Conservation (phyloP, 495 filamentous ascomycete species). For the Melanomma pulvis-pyrius region DNA sequence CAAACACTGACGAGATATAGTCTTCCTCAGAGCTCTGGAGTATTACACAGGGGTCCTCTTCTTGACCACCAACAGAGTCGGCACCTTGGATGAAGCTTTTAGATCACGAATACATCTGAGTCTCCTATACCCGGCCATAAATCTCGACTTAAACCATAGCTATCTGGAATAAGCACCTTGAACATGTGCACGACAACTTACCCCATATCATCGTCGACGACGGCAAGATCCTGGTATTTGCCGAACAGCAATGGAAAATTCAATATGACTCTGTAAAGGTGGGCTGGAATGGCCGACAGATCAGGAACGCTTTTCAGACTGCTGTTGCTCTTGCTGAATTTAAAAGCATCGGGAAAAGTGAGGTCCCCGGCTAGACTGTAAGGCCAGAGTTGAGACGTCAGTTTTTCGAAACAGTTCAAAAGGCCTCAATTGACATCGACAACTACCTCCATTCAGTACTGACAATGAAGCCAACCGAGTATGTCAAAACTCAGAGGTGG, state of each 20-base stretch:
- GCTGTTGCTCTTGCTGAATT: constrained; percentile 12
- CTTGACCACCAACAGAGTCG: constrained; percentile 33
- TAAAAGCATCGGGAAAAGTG: not conserved
- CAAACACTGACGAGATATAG: no score
- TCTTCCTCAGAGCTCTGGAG: constrained; percentile 16
- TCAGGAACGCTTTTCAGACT: constrained; percentile 26
- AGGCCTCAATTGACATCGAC: not conserved
- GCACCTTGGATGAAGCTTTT: constrained; percentile 32
- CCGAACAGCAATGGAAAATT: no score
- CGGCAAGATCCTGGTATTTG: no score
- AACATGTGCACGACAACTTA: no score
- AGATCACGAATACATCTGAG: constrained; percentile 46
- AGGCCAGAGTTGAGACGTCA: not conserved
- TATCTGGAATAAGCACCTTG: no score
- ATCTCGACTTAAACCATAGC: not conserved
- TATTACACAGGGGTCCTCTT: constrained; percentile 35
- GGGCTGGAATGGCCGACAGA: constrained; percentile 24
- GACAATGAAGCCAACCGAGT: no score
- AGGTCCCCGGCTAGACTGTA: not conserved
- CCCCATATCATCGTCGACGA: no score
- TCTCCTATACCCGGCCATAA: constrained; percentile 32
- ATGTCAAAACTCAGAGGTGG: no score
- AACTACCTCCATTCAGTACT: no score
- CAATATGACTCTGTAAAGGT: no score
- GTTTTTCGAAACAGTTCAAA: not conserved